Conservation (phyloP, 2,329 filamentous ascomycete species). For the Rasamsonia emersonii region DNA sequence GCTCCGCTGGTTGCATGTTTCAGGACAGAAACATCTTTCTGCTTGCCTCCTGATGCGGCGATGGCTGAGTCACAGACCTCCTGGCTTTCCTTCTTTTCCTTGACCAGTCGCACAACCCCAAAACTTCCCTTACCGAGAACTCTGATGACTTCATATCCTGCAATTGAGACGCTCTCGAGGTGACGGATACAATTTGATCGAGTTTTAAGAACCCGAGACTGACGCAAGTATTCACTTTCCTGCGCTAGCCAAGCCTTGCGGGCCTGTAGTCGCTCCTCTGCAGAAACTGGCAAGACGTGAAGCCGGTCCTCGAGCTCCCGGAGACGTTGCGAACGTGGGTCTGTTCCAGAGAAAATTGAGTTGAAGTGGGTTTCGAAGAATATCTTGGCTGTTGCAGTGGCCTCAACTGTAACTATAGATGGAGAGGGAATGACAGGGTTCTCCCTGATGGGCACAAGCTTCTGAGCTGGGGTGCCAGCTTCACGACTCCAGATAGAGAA, state of each 20-base stretch:
- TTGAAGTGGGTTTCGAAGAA: slow-evolving; percentile 82
- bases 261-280: slow-evolving; percentile 47
- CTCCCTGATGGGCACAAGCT: slow-evolving; percentile 9
- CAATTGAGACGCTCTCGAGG: slow-evolving; percentile 45
- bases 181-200: slow-evolving; percentile 39
- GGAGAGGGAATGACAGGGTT: slow-evolving; percentile 13
- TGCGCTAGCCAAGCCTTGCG: slow-evolving; percentile 54
- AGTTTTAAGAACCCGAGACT: slow-evolving; percentile 61
- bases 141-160: slow-evolving; percentile 72
- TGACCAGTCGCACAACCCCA: slow-evolving; percentile 79
- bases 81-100: slow-evolving; percentile 43
- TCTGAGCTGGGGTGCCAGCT: slow-evolving; percentile 2
- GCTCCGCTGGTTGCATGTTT: slow-evolving; percentile 1
- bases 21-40: slow-evolving; percentile 12
- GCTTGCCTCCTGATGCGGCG: slow-evolving; percentile 6
- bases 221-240: slow-evolving; percentile 68
- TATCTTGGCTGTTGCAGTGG: slow-evolving; percentile 70
- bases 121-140: slow-evolving; percentile 90
- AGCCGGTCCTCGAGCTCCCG: slow-evolving; percentile 57
- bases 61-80: background rate
- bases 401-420: slow-evolving; percentile 59
- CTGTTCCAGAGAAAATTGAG: slow-evolving; percentile 50
- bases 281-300: slow-evolving; percentile 45
- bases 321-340: slow-evolving; percentile 53
- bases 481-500: slow-evolving; percentile 3